Percentiles rank a stretch among this genome's conserved stretches.
These are phyloP conservation scores for Agarophyton chilense DNA, from an alignment of 23 red algal genomes.

Conservation along the genomic window DNA sequence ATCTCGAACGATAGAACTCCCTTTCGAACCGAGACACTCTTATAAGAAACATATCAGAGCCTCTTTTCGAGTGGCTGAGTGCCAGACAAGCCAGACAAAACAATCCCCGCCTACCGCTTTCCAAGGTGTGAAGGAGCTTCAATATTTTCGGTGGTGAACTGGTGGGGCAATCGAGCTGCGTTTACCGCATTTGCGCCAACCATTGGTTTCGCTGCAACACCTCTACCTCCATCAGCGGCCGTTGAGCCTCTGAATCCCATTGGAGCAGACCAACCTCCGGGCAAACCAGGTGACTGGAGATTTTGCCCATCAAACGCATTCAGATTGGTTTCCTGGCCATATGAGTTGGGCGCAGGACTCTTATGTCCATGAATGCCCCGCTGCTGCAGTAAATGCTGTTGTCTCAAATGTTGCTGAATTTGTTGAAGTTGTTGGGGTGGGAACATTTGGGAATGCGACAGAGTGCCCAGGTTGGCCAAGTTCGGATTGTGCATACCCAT, in stretches of 20 bases:
- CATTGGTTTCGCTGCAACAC: not conserved
- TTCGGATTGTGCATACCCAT: not conserved
- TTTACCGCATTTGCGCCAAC: not conserved
- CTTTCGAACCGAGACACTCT: not conserved
- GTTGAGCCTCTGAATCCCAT: not conserved
- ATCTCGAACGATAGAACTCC: not conserved
- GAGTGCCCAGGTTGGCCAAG: not conserved
- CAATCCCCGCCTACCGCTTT: not conserved
- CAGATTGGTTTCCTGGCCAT: not conserved
- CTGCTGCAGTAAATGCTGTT: conserved; percentile 34
- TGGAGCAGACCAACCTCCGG: not conserved
- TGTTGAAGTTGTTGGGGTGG: conserved; percentile 28
- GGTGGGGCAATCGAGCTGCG: not conserved
- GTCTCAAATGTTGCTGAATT: conserved; percentile 8
- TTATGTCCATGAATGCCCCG: not conserved
- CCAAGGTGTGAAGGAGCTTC: conserved; percentile 3
- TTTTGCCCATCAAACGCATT: not conserved
- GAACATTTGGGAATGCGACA: conserved; percentile 4
- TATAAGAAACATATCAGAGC: not conserved
- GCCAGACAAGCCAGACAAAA: too few species aligned
- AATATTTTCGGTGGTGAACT: conserved; percentile 15
- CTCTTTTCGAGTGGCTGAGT: not conserved
- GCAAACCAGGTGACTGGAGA: not conserved
- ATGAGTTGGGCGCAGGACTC: not conserved
- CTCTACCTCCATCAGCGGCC: not conserved